Evolutionary conservation across 2,329 filamentous ascomycete genomes (phyloP).

Genomic region (Nakataea oryzae): DNA sequence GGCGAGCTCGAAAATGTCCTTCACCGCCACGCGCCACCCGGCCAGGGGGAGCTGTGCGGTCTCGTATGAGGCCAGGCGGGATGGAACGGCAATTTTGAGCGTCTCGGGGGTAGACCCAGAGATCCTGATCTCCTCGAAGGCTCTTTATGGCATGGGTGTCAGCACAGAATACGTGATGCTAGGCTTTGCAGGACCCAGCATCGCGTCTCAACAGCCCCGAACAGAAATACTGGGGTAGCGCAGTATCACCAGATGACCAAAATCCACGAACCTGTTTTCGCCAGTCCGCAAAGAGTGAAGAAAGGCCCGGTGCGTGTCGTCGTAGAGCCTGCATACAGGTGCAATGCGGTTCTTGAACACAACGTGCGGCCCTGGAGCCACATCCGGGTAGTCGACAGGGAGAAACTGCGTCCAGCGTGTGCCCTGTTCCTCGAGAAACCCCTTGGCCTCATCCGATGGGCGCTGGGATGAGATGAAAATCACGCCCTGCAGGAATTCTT

Average conservation of each 20-base stretch:
- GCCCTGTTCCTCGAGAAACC: background rate
- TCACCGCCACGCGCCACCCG: constrained; percentile 50
- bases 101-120: background rate
- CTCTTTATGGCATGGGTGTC: too few species aligned
- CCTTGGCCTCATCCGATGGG: background rate
- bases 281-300: background rate
- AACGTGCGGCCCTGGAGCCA: background rate
- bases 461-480: background rate
- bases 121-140: background rate
- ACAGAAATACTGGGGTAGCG: background rate
- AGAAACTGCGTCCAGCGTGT: background rate
- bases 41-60: constrained; percentile 40
- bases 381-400: background rate
- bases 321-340: background rate
- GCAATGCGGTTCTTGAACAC: background rate
- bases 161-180: too few species aligned
- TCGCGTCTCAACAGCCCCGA: too few species aligned
- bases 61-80: constrained; percentile 49
- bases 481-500: background rate
- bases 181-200: too few species aligned
- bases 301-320: background rate
- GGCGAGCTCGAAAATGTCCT: constrained; percentile 45
- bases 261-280: background rate
- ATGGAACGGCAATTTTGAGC: constrained; percentile 36
- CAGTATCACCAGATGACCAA: background rate